phyloP scores from a whole-genome alignment of 371 early-diverging fungal genomes.

The Rhizomucor miehei region DNA sequence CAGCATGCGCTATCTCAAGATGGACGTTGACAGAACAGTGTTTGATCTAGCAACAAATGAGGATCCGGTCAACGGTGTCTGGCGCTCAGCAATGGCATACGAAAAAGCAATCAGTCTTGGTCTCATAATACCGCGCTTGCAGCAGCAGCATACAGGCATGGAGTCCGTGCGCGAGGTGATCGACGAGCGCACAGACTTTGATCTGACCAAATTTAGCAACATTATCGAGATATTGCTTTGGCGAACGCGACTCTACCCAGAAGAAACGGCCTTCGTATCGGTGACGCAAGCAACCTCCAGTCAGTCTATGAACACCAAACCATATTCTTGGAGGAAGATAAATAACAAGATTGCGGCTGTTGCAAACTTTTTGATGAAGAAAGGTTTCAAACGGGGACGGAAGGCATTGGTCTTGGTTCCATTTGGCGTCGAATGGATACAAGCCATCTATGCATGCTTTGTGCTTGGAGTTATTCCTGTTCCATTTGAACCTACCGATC shows the following conservation, averaged over 20 bases:
- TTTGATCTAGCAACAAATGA: conserved; percentile 47
- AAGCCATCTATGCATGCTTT: conserved; percentile 79
- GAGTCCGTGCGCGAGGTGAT: conserved; percentile 58
- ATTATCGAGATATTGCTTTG: conserved; percentile 70
- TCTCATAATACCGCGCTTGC: conserved; percentile 34
- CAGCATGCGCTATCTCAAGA: conserved; percentile 40
- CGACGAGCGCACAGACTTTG: conserved; percentile 71
- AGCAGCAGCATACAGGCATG: conserved; percentile 75
- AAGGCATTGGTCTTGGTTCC: conserved; percentile 69
- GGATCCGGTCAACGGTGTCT: conserved; percentile 41
- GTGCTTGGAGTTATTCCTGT: conserved; percentile 75
- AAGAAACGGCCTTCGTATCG: conserved; percentile 63
- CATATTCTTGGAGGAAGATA: conserved; percentile 69
- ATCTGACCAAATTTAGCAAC: conserved; percentile 61
- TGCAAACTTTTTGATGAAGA: conserved; percentile 61
- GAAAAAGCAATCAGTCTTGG: conserved; percentile 29
- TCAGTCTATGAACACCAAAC: conserved; percentile 49
- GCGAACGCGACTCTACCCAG: conserved; percentile 64
- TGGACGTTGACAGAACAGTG: conserved; percentile 54
- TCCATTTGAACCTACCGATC: conserved; percentile 68
- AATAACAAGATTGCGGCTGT: conserved; percentile 63
- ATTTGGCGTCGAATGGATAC: conserved; percentile 71
- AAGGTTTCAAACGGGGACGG: conserved; percentile 52
- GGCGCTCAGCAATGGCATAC: conserved; percentile 35
- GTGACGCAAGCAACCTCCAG: conserved; percentile 35